phyloP scores from a whole-genome alignment of 140 eudicot species.

The Senecio squalidus region DNA sequence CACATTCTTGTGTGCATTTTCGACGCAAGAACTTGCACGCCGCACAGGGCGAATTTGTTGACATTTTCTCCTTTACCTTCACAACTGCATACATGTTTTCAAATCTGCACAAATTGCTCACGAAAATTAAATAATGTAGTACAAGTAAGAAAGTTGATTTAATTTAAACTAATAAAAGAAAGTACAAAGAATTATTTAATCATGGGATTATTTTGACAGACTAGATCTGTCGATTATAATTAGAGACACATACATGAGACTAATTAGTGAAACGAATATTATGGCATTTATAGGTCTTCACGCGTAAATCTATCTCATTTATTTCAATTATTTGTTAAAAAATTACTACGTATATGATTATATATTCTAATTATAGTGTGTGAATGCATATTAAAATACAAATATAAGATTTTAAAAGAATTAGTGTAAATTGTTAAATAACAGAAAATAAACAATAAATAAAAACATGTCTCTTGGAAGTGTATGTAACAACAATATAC shows the following conservation, averaged over 20 bases:
- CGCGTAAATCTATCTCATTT: neutral
- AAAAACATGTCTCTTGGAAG: conserved; percentile 5
- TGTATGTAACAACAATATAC: conserved; percentile 8
- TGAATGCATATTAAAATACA: no score
- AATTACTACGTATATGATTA: no score
- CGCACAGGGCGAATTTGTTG: conserved; percentile 41
- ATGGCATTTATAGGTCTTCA: conserved; percentile 19
- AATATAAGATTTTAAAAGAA: neutral
- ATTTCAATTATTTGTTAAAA: neutral
- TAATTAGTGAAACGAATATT: conserved; percentile 18
- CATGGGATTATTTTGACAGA: conserved; percentile 27
- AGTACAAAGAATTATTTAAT: neutral
- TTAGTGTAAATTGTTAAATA: neutral
- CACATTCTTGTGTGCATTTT: conserved; percentile 42
- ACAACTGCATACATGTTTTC: conserved; percentile 27
- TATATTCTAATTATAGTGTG: neutral
- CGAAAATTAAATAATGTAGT: neutral
- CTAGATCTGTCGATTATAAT: conserved; percentile 14
- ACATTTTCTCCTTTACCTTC: conserved; percentile 43
- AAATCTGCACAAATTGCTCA: conserved; percentile 23
- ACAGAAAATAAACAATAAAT: neutral
- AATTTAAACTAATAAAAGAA: neutral
- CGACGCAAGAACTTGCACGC: conserved; percentile 50
- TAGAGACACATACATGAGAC: conserved; percentile 18
- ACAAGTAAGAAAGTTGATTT: conserved; percentile 5